Evolutionary conservation across 306 rosid species (phyloP).

Genomic region (Alnus rubra): DNA sequence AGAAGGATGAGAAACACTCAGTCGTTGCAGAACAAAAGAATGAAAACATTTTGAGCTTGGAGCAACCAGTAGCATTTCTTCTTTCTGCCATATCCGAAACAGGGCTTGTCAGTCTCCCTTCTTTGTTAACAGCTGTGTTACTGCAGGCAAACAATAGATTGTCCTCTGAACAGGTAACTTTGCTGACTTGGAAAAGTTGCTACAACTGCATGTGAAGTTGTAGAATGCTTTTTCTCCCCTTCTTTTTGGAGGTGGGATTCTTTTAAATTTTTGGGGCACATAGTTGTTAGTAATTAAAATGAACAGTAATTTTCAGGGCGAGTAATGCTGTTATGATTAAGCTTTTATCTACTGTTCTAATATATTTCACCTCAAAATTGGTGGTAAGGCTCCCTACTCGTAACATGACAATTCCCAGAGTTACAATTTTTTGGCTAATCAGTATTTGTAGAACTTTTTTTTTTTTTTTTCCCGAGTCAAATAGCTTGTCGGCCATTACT

Average conservation of each 20-base stretch:
- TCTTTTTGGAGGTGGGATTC: neutral
- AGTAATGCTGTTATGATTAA: neutral
- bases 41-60: conserved; percentile 44
- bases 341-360: neutral
- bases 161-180: conserved; percentile 80
- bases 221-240: neutral
- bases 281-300: neutral
- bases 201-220: neutral
- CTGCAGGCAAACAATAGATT: conserved; percentile 93
- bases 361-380: neutral
- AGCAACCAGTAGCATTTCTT: conserved; percentile 71
- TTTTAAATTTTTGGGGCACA: neutral
- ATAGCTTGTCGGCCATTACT: neutral
- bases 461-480: neutral
- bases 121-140: conserved; percentile 89
- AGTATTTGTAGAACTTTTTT: neutral
- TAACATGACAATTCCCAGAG: neutral
- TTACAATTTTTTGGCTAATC: neutral
- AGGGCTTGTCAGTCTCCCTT: conserved; percentile 92
- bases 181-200: conserved; percentile 25
- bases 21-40: conserved; percentile 42
- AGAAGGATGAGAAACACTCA: conserved; percentile 53
- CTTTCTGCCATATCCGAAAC: conserved; percentile 88
- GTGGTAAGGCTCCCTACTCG: neutral
- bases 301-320: neutral